These are phyloP conservation scores for Saussurea involucrata DNA, from an alignment of 129 eudicot species.

Conservation along the genomic window DNA sequence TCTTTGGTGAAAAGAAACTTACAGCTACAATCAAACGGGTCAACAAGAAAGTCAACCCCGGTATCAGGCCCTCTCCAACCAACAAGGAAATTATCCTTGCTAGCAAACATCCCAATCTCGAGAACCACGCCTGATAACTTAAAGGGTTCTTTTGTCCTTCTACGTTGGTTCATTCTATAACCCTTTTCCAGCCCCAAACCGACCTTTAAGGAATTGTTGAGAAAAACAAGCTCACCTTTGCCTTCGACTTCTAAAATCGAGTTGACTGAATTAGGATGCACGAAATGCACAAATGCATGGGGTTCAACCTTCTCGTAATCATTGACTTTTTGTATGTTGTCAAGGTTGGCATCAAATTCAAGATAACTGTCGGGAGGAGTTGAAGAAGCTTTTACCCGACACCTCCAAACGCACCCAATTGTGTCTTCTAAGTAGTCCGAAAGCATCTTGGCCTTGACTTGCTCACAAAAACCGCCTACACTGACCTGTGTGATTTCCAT, in stretches of 20 bases:
- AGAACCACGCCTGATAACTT: conserved; percentile 44
- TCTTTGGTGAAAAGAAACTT: conserved; percentile 49
- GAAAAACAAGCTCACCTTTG: conserved; percentile 34
- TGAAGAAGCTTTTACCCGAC: conserved; percentile 64
- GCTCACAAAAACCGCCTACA: conserved; percentile 51
- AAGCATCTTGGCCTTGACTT: conserved; percentile 51
- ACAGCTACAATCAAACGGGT: conserved; percentile 56
- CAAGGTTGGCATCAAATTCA: conserved; percentile 28
- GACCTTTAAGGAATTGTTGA: conserved; percentile 34
- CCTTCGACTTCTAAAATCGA: conserved; percentile 33
- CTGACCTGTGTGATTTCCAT: conserved; percentile 48
- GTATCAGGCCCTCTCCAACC: conserved; percentile 54
- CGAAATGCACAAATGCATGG: conserved; percentile 73
- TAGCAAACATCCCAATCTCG: conserved; percentile 43
- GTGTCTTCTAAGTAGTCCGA: conserved; percentile 45
- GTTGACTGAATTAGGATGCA: conserved; percentile 30
- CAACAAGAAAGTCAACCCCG: conserved; percentile 59
- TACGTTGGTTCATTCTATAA: conserved; percentile 60
- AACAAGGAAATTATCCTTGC: conserved; percentile 43
- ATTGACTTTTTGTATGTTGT: conserved; percentile 7
- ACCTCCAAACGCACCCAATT: conserved; percentile 48
- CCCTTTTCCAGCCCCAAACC: too few species aligned
- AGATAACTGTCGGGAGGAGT: conserved; percentile 65
- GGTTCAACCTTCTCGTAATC: conserved; percentile 56
- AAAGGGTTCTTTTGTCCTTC: conserved; percentile 44